Conservation (phyloP, 495 filamentous ascomycete genomes). For the Tuber calosporum region DNA sequence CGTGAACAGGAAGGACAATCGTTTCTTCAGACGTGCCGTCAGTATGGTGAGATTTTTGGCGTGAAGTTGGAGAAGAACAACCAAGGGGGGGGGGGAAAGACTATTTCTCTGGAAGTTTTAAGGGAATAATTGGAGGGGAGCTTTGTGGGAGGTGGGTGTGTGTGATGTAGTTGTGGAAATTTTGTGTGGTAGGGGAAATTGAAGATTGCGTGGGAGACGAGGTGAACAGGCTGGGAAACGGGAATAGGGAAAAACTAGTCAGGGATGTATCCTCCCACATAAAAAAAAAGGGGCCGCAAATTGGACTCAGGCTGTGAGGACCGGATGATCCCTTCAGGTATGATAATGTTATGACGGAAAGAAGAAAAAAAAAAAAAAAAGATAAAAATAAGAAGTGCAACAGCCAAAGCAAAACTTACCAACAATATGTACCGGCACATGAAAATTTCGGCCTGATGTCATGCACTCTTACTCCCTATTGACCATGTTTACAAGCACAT, state of each 20-base stretch:
- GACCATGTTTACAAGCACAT: neutral
- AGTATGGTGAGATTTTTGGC: conserved; percentile 13
- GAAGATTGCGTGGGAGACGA: conserved; percentile 37
- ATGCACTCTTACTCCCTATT: neutral
- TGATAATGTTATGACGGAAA: neutral
- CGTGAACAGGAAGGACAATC: neutral
- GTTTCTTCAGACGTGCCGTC: conserved; percentile 21
- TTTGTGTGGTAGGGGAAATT: conserved; percentile 23
- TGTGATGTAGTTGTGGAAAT: conserved; percentile 16
- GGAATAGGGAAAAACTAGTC: conserved; percentile 36
- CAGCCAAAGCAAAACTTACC: neutral
- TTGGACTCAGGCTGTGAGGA: neutral
- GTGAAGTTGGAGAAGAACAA: conserved; percentile 23
- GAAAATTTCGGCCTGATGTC: neutral
- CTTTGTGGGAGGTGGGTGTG: conserved; percentile 21
- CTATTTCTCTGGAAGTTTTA: neutral
- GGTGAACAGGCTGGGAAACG: conserved; percentile 30
- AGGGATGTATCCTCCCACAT: conserved; percentile 17
- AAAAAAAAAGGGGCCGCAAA: conserved; percentile 23
- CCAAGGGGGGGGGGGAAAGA: neutral
- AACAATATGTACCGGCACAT: neutral
- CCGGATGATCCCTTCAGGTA: conserved; percentile 1
- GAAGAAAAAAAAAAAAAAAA: neutral
- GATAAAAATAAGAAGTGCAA: neutral
- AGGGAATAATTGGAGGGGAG: neutral